Evolutionary conservation across 768 basidiomycete genomes (phyloP).

Genomic region (Leccinum uliginosum): DNA sequence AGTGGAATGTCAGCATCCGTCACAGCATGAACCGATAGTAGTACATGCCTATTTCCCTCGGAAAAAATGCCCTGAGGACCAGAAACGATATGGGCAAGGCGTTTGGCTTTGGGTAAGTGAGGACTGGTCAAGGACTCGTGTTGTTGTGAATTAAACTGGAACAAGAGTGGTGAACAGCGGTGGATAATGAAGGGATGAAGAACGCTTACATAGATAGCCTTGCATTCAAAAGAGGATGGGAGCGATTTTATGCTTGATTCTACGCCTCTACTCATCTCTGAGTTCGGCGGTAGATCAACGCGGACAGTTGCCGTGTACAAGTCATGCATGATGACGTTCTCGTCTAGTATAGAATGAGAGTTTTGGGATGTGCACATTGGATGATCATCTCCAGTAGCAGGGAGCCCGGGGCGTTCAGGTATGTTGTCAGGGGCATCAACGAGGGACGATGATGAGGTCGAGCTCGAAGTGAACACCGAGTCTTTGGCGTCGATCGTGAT

Average conservation of each 20-base stretch:
- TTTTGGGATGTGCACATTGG: background rate
- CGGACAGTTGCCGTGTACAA: slow-evolving; percentile 6
- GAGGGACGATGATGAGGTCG: background rate
- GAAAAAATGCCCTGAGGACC: slow-evolving; percentile 6
- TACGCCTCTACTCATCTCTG: slow-evolving; percentile 8
- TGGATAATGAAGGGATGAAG: background rate
- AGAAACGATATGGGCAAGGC: background rate
- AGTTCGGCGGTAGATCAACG: background rate
- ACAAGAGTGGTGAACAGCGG: background rate
- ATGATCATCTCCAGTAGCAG: background rate
- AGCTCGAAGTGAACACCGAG: background rate
- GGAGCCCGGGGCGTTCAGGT: background rate
- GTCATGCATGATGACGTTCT: slow-evolving; percentile 6
- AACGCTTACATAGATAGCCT: slow-evolving; percentile 4
- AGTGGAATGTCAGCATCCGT: background rate
- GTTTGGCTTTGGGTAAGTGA: background rate
- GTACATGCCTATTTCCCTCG: background rate
- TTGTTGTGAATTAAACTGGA: slow-evolving; percentile 12
- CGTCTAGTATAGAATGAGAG: background rate
- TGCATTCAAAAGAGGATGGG: slow-evolving; percentile 6
- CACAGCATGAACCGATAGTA: background rate
- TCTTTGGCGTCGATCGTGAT: slow-evolving; percentile 6
- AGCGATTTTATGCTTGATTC: slow-evolving; percentile 6
- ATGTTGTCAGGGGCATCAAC: background rate
- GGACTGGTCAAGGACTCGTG: background rate